Evolutionary conservation across 257 asterid genomes (phyloP), one percentile per base, ranked within the genome.

Genomic region (Catharanthus roseus): DNA sequence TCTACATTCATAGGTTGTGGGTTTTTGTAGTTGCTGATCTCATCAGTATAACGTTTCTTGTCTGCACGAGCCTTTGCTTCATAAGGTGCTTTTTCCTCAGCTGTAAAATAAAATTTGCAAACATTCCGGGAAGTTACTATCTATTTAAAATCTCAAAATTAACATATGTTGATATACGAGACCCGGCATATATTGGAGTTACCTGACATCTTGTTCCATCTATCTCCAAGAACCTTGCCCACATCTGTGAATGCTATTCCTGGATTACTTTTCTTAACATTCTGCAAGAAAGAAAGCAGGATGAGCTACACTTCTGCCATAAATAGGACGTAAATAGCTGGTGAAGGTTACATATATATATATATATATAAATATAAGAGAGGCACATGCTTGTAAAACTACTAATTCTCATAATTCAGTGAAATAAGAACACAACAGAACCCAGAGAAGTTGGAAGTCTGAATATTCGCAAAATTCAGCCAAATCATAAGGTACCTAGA

Each of bases 201-300:
- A 90, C 97, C 95, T 82, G 98, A 85, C 85, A 92, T 31, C 84
- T 88, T 92, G 57, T 92, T 83, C 98, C 97, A 90, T 80, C 88
- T 82, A 38, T 92, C 98, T 19, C 98, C 98, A 26, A 90, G 89
- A 56, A 77, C 92, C 82, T 76, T 90, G 51, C 95, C 98, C 39
- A 87, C 74, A 1, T 90, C 96, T 0, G 89, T 83, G 70, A 90
- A 92, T n/a, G 85, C 1, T 67, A 92, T 90, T 74, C 96, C 98
- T 6, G 96, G 95, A 71, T 84, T 85, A 44, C 75, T 86, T 83
- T 86, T 90, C 87, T 80, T 88, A 85, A 90, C 80, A 78, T 81
- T 85, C 98, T 92, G 84, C 68, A 53, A 23, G 31, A 72, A 42
- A 41, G 29, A 68, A 54, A 57, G 11, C 21, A 39, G 68, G 62